phyloP scores from a whole-genome alignment of 768 basidiomycete genomes.

The Leccinellum albellum region DNA sequence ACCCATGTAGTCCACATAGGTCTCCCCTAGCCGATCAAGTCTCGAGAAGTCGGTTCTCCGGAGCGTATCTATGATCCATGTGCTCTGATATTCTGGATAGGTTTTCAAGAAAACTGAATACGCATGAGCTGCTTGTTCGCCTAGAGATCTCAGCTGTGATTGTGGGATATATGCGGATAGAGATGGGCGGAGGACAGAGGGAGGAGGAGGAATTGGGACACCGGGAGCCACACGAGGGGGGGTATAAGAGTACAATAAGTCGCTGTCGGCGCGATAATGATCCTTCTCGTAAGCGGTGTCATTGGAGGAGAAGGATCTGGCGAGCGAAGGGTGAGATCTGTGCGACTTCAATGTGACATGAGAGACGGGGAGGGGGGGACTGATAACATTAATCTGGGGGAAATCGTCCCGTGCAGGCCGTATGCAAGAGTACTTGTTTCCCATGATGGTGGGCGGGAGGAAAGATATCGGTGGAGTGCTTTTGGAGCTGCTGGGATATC shows the following conservation, averaged over 20 bases:
- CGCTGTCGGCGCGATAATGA: conserved; percentile 11
- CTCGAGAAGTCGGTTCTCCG: conserved; percentile 60
- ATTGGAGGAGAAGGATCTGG: conserved; percentile 36
- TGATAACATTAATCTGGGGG: conserved; percentile 2
- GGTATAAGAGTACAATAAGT: neutral
- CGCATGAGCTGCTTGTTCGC: conserved; percentile 38
- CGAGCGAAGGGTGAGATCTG: conserved; percentile 33
- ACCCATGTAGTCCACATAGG: conserved; percentile 86
- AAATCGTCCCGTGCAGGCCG: conserved; percentile 5
- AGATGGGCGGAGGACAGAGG: conserved; percentile 4
- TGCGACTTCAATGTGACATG: conserved; percentile 40
- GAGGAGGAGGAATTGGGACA: neutral
- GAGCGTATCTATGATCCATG: conserved; percentile 68
- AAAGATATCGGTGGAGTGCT: neutral
- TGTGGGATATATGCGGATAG: conserved; percentile 27
- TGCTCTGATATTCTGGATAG: conserved; percentile 56
- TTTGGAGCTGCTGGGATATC: neutral
- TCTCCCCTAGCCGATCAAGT: conserved; percentile 60
- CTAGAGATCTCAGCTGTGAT: conserved; percentile 17
- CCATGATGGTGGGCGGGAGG: conserved; percentile 21
- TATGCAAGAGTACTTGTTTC: conserved; percentile 27
- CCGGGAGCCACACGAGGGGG: neutral
- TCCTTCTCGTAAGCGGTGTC: conserved; percentile 38
- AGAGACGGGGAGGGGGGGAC: conserved; percentile 20
- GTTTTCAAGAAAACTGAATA: conserved; percentile 46